phyloP scores from a whole-genome alignment of 257 asterid species.

The Solanum lycopersicoides region DNA sequence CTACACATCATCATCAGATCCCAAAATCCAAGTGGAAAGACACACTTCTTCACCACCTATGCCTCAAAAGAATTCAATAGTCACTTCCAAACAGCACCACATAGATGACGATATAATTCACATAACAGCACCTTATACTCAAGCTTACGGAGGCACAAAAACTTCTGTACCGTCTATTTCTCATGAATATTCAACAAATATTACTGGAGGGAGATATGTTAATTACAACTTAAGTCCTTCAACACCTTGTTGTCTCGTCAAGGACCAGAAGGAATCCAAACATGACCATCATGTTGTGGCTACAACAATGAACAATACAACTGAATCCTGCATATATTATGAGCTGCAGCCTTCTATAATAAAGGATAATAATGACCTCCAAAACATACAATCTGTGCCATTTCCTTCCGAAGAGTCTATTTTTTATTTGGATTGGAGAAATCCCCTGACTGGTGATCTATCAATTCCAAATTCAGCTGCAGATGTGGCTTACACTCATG shows the following conservation, averaged over 20 bases:
- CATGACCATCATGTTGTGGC: conserved; percentile 4
- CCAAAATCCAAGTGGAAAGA: neutral
- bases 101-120: conserved; percentile 7
- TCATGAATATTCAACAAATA: conserved; percentile 12
- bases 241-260: neutral
- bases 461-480: conserved; percentile 7
- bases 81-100: conserved; percentile 1
- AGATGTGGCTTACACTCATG: neutral
- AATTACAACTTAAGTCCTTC: conserved; percentile 7
- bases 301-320: neutral
- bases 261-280: conserved; percentile 18
- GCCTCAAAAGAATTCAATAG: neutral
- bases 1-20: conserved; percentile 4
- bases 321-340: conserved; percentile 2
- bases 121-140: conserved; percentile 3
- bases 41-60: conserved; percentile 1
- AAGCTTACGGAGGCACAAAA: conserved; percentile 5
- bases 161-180: conserved; percentile 13
- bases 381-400: conserved; percentile 7
- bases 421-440: neutral
- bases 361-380: conserved; percentile 14
- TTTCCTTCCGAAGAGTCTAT: conserved; percentile 9
- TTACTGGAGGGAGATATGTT: conserved; percentile 7
- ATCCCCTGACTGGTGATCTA: conserved; percentile 1
- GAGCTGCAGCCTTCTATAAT: conserved; percentile 1